Evolutionary conservation across 306 rosid species (phyloP).

Genomic region (Urtica urens): DNA sequence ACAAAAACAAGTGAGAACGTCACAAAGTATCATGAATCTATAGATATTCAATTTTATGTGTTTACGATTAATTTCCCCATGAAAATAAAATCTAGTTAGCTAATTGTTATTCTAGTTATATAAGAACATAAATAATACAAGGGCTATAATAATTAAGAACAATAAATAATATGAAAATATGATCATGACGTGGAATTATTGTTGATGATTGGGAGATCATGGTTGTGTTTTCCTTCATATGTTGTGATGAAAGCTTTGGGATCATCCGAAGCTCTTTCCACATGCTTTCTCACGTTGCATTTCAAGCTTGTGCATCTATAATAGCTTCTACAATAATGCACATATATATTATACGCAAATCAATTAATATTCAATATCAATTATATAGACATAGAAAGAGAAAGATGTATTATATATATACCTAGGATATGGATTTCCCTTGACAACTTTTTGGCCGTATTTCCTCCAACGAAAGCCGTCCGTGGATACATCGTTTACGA

Average conservation of each 20-base stretch:
- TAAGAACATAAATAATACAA: no score
- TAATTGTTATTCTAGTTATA: no score
- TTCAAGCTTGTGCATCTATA: conserved; percentile 74
- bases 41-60: no score
- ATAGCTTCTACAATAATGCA: conserved; percentile 71
- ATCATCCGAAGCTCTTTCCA: conserved; percentile 83
- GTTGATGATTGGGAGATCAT: conserved; percentile 54
- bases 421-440: conserved; percentile 91
- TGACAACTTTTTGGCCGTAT: conserved; percentile 94
- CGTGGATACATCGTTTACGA: conserved; percentile 45
- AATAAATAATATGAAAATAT: no score
- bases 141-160: no score
- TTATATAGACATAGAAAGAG: not conserved
- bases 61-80: no score
- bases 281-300: conserved; percentile 80
- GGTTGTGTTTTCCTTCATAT: conserved; percentile 94
- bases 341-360: not conserved
- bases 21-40: no score
- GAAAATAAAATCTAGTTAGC: no score
- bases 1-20: no score
- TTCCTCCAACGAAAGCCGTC: conserved; percentile 98
- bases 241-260: conserved; percentile 81
- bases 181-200: no score
- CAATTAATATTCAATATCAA: no score
- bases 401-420: conserved; percentile 4